Percentiles rank a stretch among this genome's conserved stretches.
These are phyloP conservation scores for Colletotrichum limetticola DNA, from an alignment of 2,329 filamentous ascomycete species.

Conservation along the genomic window DNA sequence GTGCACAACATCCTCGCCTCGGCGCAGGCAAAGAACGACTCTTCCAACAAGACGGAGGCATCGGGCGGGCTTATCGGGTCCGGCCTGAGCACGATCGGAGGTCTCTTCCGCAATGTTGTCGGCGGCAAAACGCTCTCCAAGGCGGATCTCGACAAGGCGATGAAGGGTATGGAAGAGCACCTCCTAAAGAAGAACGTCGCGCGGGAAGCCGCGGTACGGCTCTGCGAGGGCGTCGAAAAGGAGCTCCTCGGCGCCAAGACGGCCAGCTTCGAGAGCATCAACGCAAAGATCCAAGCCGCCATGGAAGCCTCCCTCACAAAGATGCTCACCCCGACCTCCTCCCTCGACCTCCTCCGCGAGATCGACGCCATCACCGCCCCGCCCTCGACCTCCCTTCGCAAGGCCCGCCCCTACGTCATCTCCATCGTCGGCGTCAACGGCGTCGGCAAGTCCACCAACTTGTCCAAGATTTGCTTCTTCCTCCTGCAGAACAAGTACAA, in stretches of 20 bases:
- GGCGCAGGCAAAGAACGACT: constrained; percentile 71
- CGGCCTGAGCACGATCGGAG: constrained; percentile 83
- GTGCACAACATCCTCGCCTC: constrained; percentile 88
- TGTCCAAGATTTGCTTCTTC: constrained; percentile 98
- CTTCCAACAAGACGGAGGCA: constrained; percentile 51
- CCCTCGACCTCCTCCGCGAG: constrained; percentile 91
- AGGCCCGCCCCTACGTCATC: constrained; percentile 89
- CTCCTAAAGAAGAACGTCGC: constrained; percentile 96
- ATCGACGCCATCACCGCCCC: constrained; percentile 83
- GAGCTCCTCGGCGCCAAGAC: constrained; percentile 93
- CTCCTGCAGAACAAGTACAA: constrained; percentile 96
- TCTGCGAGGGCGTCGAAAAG: constrained; percentile 91
- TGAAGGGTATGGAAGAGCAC: constrained; percentile 97
- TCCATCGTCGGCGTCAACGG: constrained; percentile 99
- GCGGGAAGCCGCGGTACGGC: constrained; percentile 88
- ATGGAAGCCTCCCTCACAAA: constrained; percentile 94
- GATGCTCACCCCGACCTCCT: constrained; percentile 95
- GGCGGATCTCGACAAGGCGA: constrained; percentile 88
- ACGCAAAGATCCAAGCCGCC: constrained; percentile 82
- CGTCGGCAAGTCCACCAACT: constrained; percentile 96
- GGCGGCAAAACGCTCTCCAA: constrained; percentile 93
- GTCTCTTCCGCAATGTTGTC: constrained; percentile 93
- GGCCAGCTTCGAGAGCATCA: constrained; percentile 88
- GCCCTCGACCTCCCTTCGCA: constrained; percentile 69
- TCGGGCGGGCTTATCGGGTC: constrained; percentile 78